Evolutionary conservation across 495 filamentous ascomycete species (phyloP).

Genomic region (Neurospora sp.): DNA sequence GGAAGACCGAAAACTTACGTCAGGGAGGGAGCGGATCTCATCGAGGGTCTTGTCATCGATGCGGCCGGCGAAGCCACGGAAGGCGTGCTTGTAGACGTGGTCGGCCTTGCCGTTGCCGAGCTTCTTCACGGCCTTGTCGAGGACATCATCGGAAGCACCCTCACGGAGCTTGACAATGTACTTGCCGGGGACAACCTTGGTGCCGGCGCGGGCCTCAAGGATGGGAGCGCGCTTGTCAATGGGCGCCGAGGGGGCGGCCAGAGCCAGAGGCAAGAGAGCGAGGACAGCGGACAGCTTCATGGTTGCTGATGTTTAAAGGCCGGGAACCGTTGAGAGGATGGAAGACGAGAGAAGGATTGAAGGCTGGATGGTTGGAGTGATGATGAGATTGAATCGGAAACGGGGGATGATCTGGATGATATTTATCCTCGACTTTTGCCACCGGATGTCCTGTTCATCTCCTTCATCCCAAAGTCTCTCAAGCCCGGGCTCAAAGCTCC

Average conservation of each 20-base stretch:
- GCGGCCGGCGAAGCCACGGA: slow-evolving; percentile 36
- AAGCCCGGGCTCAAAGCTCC: neutral
- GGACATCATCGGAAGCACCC: slow-evolving; percentile 20
- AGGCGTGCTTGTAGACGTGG: slow-evolving; percentile 30
- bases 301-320: neutral
- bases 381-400: neutral
- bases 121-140: slow-evolving; percentile 23
- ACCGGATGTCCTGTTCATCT: neutral
- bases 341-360: neutral
- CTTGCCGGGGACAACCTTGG: slow-evolving; percentile 33
- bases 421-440: neutral
- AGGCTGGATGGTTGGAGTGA: neutral
- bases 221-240: slow-evolving; percentile 8
- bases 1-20: slow-evolving; percentile 15
- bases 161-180: slow-evolving; percentile 51
- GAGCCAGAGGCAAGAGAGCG: slow-evolving; percentile 13
- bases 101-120: slow-evolving; percentile 25
- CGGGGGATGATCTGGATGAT: neutral
- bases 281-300: slow-evolving; percentile 9
- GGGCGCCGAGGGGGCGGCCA: slow-evolving; percentile 12
- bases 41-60: slow-evolving; percentile 29
- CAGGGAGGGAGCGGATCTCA: slow-evolving; percentile 31
- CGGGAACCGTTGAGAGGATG: neutral
- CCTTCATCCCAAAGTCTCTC: neutral
- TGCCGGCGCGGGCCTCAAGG: slow-evolving; percentile 6